phyloP scores from a whole-genome alignment of 1,284 basidiomycete genomes.

The Ganoderma sp. region DNA sequence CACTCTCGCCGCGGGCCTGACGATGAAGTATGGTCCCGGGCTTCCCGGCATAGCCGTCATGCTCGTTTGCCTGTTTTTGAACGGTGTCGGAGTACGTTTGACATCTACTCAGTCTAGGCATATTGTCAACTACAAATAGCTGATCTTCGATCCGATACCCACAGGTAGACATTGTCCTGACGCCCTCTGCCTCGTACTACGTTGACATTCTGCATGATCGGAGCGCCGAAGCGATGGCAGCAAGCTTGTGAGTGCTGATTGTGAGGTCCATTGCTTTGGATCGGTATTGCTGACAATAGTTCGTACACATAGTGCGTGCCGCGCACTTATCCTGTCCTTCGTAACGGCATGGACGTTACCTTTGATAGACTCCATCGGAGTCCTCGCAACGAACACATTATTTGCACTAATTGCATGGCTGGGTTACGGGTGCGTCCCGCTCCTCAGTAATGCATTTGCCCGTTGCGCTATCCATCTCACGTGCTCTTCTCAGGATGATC shows the following conservation, averaged over 20 bases:
- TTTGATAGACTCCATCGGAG: background rate
- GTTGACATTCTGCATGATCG: conserved; percentile 60
- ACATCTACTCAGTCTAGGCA: background rate
- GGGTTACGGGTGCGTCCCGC: background rate
- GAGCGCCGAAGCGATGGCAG: conserved; percentile 61
- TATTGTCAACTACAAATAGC: no score
- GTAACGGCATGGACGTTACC: background rate
- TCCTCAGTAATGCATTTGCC: no score
- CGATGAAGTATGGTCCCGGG: conserved; percentile 47
- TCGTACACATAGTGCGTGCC: background rate
- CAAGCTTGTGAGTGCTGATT: conserved; percentile 37
- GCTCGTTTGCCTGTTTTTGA: conserved; percentile 52
- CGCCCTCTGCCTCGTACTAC: conserved; percentile 58
- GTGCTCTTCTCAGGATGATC: background rate
- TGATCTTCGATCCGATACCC: background rate
- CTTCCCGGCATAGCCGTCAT: conserved; percentile 48
- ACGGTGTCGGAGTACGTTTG: conserved; percentile 55
- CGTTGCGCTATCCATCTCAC: background rate
- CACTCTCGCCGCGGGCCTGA: conserved; percentile 43
- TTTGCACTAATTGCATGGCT: background rate
- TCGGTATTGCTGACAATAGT: background rate
- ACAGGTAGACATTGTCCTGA: conserved; percentile 54
- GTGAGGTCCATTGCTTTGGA: background rate
- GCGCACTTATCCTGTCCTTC: background rate
- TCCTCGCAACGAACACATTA: background rate